Base-by-base conservation (phyloP, 192 early-diverging fungal genomes). In the Umbelopsis sp. region DNA sequence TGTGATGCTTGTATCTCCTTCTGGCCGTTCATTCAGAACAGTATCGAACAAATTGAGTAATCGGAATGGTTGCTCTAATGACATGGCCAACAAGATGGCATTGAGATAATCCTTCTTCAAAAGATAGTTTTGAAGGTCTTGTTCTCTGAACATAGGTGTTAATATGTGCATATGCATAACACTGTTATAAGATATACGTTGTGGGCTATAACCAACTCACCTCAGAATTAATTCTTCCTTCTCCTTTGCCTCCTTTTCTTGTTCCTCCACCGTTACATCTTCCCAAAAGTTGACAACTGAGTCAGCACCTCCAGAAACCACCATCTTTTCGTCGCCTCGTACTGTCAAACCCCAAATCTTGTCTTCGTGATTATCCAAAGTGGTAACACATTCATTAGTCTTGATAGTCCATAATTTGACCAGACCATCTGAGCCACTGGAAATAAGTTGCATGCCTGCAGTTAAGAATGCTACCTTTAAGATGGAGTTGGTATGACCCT, bases 401-500 rank as follows among this genome's bases (percentile, higher is more conserved):
- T 93, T 92, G 73, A 97, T 93, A 23, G 90, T 97, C 98, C 98
- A 99, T 30, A 99, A 77, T 80, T 99, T 99, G 55, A 98, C 81
- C 48, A 99, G 85, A 18, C 96, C 96, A 71, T 99, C 98, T 0
- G 93, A 93, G 10, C 94, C 96, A 27, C 84, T 86, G 18, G 92
- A 95, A 20, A 95, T 77, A 37, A 99, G 75, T 76, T 99, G 98
- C 51, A 91, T 86, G 18, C 98, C 98, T 9, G 85, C 82, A 6
- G 94, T 90, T 58, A 98, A 61, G 74, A 98, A 99, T 30, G 85
- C 83, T 6, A 93, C 84, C 71, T 90, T 88, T 20, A 99, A 85
- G 12, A 98, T 95, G 4, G 95, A 93, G 81, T 95, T 98, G n/a
- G 95, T 91, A 74, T 99, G 98, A 0, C 98, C 97, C 71, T 99